Conservation (phyloP, 176 grass and related monocot species). For the Avena eriantha region DNA sequence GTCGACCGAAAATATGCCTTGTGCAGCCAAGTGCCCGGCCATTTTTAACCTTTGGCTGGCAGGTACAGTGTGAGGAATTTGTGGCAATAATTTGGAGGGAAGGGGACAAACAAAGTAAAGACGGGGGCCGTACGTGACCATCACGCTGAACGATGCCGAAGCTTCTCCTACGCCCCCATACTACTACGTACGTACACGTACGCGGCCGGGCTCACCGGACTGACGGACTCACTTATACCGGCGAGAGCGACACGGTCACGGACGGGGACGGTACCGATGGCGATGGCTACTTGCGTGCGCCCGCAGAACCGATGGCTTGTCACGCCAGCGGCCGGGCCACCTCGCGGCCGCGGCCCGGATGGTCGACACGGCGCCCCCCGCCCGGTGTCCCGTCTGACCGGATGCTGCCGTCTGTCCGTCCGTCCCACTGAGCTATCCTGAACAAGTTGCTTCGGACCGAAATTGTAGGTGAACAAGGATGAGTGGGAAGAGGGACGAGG, state of each 20-base stretch:
- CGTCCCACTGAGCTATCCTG: neutral
- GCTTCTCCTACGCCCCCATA: slow-evolving; percentile 21
- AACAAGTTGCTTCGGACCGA: slow-evolving; percentile 12
- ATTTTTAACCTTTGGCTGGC: neutral
- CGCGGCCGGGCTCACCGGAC: neutral
- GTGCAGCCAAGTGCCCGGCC: neutral
- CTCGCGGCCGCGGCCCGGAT: neutral
- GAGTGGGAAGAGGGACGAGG: neutral
- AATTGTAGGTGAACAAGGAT: neutral
- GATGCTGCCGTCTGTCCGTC: slow-evolving; percentile 37
- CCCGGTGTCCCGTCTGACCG: neutral
- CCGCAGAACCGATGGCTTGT: neutral
- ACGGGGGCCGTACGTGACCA: neutral
- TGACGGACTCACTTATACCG: neutral
- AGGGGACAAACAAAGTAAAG: neutral
- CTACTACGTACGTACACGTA: slow-evolving; percentile 17
- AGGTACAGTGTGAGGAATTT: no score
- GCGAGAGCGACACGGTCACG: slow-evolving; percentile 14
- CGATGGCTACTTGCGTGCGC: neutral
- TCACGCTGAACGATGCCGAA: slow-evolving; percentile 33
- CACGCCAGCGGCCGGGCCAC: neutral
- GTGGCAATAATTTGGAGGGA: neutral
- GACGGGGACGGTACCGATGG: neutral
- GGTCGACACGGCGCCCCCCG: slow-evolving; percentile 19
- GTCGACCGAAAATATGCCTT: no score